Percentiles rank a stretch among this genome's conserved stretches.
Evolutionary conservation across 768 basidiomycete genomes (phyloP).

Genomic region (Kwoniella pini): DNA sequence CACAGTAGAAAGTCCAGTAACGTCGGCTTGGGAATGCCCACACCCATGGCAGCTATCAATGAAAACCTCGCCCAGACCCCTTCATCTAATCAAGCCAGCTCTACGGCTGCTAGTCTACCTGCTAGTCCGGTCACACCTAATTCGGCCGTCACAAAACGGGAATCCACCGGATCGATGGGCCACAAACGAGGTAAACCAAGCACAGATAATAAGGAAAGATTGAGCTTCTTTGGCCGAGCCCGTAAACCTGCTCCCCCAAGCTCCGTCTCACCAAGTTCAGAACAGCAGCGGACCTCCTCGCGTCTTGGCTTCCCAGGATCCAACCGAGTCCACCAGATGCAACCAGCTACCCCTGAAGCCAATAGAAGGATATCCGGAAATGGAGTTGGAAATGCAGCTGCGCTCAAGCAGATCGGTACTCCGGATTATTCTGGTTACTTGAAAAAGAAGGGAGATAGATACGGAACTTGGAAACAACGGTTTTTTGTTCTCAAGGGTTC

Average conservation of each 20-base stretch:
- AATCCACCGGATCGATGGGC: slow-evolving; percentile 48
- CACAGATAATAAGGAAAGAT: slow-evolving; percentile 49
- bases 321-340: slow-evolving; percentile 38
- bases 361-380: slow-evolving; percentile 17
- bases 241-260: slow-evolving; percentile 71
- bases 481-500: slow-evolving; percentile 92
- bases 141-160: slow-evolving; percentile 38
- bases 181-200: slow-evolving; percentile 51
- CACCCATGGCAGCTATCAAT: slow-evolving; percentile 39
- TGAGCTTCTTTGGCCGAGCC: slow-evolving; percentile 79
- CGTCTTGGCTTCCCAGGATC: slow-evolving; percentile 21
- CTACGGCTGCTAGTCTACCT: slow-evolving; percentile 38
- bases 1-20: slow-evolving; percentile 36
- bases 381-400: slow-evolving; percentile 57
- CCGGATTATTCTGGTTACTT: slow-evolving; percentile 92
- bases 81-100: slow-evolving; percentile 23
- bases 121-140: slow-evolving; percentile 46
- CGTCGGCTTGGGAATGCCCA: slow-evolving; percentile 14
- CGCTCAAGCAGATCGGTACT: slow-evolving; percentile 85
- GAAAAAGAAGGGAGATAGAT: slow-evolving; percentile 91
- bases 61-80: slow-evolving; percentile 26
- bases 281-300: slow-evolving; percentile 22
- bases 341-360: slow-evolving; percentile 35
- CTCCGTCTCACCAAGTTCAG: slow-evolving; percentile 21
- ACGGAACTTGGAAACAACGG: slow-evolving; percentile 86